Evolutionary conservation across 768 basidiomycete genomes (phyloP), one percentile per base, ranked within the genome.

Genomic region (Podaxis rugospora): DNA sequence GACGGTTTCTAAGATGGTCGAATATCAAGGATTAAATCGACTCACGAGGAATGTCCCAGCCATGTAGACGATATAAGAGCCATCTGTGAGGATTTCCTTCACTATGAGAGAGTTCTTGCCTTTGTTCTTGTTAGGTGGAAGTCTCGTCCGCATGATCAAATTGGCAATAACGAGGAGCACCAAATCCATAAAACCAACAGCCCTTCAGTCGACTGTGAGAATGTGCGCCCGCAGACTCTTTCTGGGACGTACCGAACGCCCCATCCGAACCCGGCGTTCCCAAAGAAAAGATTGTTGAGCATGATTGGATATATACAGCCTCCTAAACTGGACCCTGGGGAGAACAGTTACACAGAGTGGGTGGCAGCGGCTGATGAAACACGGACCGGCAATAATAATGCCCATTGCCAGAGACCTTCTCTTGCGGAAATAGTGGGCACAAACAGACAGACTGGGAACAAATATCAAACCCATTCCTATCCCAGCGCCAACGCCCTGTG

Each of bases 401-500:
- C 86, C 86, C 76, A 83, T 84, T 0, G 83, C 84, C 7, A 84
- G 61, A 0, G 80, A 78, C 42, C 85, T 71, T 51, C 75, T 72
- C 23, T 66, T 72, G 14, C 74, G 72, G 68, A 84, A 87, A 67
- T 82, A 81, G 61, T 86, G 85, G 3, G 82, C 78, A 5, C 80
- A 74, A n/a, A 84, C 73, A 13, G 80, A 76, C 25, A 84, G 66
- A 6, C 79, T 75, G 0, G 85, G 85, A 1, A 85, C 63, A 66
- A 84, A 85, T 64, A 84, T 74, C 37, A 85, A 63, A 0, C 84
- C 84, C 72, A 80, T 78, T 21, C 83, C 83, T 16, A 84, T 68
- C 0, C 85, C 85, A 74, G 81, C 79, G 0, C 81, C 83, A 5
- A 86, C 69, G 0, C 82, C 83, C 71, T 87, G 84, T 0, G 81